Conservation (phyloP, 768 basidiomycete genomes). For the Nidularia sp. region DNA sequence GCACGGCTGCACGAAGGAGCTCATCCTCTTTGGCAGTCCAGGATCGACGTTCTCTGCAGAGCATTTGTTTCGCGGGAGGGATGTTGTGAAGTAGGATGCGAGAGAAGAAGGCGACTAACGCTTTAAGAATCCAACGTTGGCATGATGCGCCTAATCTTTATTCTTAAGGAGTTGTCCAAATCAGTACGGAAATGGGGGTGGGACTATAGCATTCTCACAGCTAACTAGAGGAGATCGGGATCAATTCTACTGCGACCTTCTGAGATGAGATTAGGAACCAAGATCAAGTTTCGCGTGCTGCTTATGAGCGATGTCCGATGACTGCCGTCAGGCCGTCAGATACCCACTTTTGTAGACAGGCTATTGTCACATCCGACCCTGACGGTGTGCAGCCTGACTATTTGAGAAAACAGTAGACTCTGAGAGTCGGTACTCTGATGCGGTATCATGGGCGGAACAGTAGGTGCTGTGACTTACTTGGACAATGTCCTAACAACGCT, state of each 20-base stretch:
- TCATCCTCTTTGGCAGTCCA: constrained; percentile 52
- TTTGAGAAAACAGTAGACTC: too few relatives aligned
- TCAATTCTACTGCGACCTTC: constrained; percentile 16
- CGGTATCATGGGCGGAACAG: too few relatives aligned
- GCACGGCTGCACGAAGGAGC: constrained; percentile 46
- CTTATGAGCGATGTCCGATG: constrained; percentile 17
- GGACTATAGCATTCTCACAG: constrained; percentile 17
- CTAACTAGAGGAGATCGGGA: constrained; percentile 25
- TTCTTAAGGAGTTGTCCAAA: constrained; percentile 11
- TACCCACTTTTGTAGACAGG: too few relatives aligned
- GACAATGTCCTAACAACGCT: too few relatives aligned
- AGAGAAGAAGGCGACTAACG: constrained; percentile 8
- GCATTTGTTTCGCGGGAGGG: constrained; percentile 18
- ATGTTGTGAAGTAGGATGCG: constrained; percentile 11
- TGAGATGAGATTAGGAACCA: constrained; percentile 17
- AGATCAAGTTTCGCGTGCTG: constrained; percentile 13
- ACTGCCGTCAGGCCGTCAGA: too few relatives aligned
- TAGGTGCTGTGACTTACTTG: too few relatives aligned
- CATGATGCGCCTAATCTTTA: constrained; percentile 22
- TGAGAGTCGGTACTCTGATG: too few relatives aligned
- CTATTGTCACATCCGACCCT: too few relatives aligned
- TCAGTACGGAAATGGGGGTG: constrained; percentile 21
- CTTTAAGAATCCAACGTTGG: constrained; percentile 15
- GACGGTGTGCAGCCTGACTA: too few relatives aligned
- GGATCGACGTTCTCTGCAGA: constrained; percentile 45